Percentiles rank a stretch among this genome's conserved stretches.
Evolutionary conservation across 1,284 basidiomycete species (phyloP).

Genomic region (Rhodotorula mucilaginosa): DNA sequence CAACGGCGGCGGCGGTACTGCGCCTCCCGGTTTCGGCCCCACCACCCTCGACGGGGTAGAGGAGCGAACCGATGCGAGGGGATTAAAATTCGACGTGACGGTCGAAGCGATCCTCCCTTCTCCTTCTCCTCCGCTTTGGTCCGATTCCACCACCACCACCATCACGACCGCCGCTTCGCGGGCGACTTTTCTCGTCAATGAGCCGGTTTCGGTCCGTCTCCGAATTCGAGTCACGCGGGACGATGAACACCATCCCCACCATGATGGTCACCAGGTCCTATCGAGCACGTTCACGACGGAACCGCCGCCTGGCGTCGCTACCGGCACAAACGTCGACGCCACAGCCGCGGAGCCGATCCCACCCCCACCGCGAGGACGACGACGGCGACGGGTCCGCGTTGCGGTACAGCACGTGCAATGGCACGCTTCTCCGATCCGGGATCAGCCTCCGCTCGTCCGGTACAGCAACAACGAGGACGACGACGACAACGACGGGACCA

Average conservation of each 20-base stretch:
- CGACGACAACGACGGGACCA: not conserved
- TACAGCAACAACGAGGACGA: not conserved
- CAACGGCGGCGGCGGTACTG: no score
- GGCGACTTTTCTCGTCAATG: not conserved
- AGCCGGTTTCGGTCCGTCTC: constrained; percentile 4
- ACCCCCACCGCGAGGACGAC: no score
- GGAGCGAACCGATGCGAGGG: not conserved
- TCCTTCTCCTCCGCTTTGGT: not conserved
- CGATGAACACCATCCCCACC: not conserved
- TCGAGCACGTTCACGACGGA: not conserved
- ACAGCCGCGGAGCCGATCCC: no score
- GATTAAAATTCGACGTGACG: constrained; percentile 14
- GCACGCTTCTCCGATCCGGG: not conserved
- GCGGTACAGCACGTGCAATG: constrained; percentile 12
- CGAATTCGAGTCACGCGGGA: not conserved
- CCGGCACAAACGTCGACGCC: no score
- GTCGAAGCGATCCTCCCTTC: not conserved
- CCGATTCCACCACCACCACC: no score
- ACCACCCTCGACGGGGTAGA: no score
- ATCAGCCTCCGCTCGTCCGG: not conserved
- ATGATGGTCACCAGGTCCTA: not conserved
- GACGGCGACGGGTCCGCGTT: not conserved
- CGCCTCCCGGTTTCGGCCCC: no score
- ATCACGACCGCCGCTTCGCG: not conserved
- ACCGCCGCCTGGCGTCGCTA: no score